Base-by-base conservation (phyloP, 768 basidiomycete genomes). In the Kwoniella sp. region DNA sequence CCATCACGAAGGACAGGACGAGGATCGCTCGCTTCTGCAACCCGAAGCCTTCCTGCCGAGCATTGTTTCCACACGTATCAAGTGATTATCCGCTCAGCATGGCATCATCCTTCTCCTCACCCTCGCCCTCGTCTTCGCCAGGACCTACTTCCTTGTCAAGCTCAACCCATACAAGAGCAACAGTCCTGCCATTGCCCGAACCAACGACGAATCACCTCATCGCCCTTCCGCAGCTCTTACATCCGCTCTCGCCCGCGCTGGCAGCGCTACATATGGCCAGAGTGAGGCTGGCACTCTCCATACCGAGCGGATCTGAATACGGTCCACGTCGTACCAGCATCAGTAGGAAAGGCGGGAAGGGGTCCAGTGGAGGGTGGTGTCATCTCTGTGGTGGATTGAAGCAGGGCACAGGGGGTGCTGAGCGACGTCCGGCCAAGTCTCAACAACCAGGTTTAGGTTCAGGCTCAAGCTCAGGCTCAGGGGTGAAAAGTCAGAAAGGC, bases 251-350 rank as follows among this genome's bases (percentile, higher is more conserved):
- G 0, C 73, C 76, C 0, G 29, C 67, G 17, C 69, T 75, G 20
- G 67, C 74, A 37, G 72, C 76, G 0, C 60, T 77, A 1, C 73
- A 77, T 38, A 57, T 75, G 7, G 76, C 76, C 15, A 61, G 76
- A 29, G 22, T 73, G 23, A 55, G 70, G 37, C 50, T 77, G 2
- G 30, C 64, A 5, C 53, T 71, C 9, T 38, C 38, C 2, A 34
- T 74, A 11, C 67, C 71, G 15, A 54, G 52, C 20, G 2, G 25
- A 31, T 29, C 53, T 28, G n/a, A 22, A 2, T 61, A 22, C 55
- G 25, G 29, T 34, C n/a, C n/a, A n/a, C n/a, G 34, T 34, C 34
- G 5, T 13, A 34, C 34, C 4, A 45, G 58, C 59, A 17, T 38
- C 52, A n/a, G 8, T 47, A n/a, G 38, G n/a, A 23, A 47, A 15